Percentiles rank a stretch among this genome's conserved stretches.
These are phyloP conservation scores for Aspergillus brasiliensis DNA, from an alignment of 2,329 filamentous ascomycete species.

Conservation along the genomic window DNA sequence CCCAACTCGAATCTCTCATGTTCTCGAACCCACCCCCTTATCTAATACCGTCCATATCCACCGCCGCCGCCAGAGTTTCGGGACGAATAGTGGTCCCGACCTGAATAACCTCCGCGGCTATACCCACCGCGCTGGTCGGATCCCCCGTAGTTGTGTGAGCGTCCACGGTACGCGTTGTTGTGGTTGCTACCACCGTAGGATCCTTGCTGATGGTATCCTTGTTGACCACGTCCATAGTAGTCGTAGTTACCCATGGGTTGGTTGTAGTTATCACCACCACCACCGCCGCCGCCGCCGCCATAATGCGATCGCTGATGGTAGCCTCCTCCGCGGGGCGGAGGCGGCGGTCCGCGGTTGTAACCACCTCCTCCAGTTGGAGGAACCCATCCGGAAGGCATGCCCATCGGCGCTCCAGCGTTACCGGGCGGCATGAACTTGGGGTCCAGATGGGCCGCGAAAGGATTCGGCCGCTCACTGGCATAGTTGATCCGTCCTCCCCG, in stretches of 20 bases:
- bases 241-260: constrained; percentile 24
- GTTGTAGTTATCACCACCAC: constrained; percentile 24
- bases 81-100: constrained; percentile 34
- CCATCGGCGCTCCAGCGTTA: constrained; percentile 30
- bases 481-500: constrained; percentile 59
- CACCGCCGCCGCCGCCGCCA: neutral
- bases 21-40: neutral
- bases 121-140: constrained; percentile 27
- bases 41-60: constrained; percentile 44
- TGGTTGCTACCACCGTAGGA: constrained; percentile 23
- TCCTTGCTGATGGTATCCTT: constrained; percentile 23
- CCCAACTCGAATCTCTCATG: constrained; percentile 7
- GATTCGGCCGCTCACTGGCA: constrained; percentile 43
- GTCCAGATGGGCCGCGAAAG: constrained; percentile 51
- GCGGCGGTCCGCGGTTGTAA: constrained; percentile 41
- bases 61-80: constrained; percentile 34
- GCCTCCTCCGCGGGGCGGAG: constrained; percentile 41
- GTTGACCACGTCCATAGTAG: constrained; percentile 29
- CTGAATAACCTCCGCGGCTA: constrained; percentile 24
- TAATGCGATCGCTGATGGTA: constrained; percentile 21
- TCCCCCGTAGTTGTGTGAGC: constrained; percentile 30
- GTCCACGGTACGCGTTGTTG: constrained; percentile 24
- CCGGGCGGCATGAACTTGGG: constrained; percentile 44
- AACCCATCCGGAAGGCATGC: constrained; percentile 38
- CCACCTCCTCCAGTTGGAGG: constrained; percentile 36